Conservation (phyloP, 371 early-diverging fungal species). For the Syncephalis fuscata region DNA sequence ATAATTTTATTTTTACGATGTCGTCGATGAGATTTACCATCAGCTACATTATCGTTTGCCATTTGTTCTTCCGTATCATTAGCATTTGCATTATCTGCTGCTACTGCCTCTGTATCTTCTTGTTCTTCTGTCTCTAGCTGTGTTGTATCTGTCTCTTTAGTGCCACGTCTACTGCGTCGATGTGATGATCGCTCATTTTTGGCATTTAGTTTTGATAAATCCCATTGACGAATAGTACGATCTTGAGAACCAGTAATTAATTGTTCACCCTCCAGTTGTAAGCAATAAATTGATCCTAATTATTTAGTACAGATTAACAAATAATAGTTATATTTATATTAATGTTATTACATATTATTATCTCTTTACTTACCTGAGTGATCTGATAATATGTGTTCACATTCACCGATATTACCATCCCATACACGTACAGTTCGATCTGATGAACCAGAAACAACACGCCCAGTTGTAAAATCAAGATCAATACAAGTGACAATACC, state of each 20-base stretch:
- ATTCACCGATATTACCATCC: constrained; percentile 76
- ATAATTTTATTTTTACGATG: too few species aligned
- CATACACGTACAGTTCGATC: constrained; percentile 88
- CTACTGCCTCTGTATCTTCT: background rate
- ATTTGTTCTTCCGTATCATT: background rate
- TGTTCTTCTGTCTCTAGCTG: too few species aligned
- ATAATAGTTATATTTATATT: too few species aligned
- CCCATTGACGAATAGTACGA: constrained; percentile 5
- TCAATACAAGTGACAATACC: constrained; percentile 82
- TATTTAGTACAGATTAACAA: too few species aligned
- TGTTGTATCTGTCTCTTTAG: background rate
- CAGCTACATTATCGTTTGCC: background rate
- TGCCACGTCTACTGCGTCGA: background rate
- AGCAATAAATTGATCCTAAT: constrained; percentile 8
- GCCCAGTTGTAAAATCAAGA: constrained; percentile 52
- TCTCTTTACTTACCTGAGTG: background rate
- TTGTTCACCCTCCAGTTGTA: constrained; percentile 5
- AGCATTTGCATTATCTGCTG: background rate
- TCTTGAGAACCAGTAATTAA: constrained; percentile 9
- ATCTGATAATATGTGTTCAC: constrained; percentile 4
- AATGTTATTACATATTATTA: too few species aligned
- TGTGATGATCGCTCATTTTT: background rate
- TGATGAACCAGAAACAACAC: constrained; percentile 79
- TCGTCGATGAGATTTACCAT: background rate
- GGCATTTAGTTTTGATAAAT: constrained; percentile 1